Percentiles rank a stretch among this genome's conserved stretches.
Evolutionary conservation across 371 early-diverging fungal genomes (phyloP).

Genomic region (Cokeromyces recurvatus): DNA sequence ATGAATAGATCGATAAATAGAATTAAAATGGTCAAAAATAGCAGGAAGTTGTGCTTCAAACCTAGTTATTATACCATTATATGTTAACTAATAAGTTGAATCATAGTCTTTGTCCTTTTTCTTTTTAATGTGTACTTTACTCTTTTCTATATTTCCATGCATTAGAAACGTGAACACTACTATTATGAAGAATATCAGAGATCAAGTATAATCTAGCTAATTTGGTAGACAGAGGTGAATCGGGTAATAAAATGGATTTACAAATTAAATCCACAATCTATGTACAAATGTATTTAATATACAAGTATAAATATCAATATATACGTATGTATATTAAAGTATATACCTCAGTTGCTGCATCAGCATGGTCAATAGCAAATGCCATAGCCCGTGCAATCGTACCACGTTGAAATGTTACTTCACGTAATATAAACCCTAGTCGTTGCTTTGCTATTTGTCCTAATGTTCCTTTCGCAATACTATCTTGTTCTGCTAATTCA

Average conservation of each 20-base stretch:
- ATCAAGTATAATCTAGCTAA: slow-evolving; percentile 77
- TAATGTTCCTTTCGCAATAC: slow-evolving; percentile 49
- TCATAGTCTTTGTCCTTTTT: too few relatives aligned
- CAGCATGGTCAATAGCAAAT: slow-evolving; percentile 83
- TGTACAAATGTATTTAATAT: neutral
- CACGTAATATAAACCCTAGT: slow-evolving; percentile 52
- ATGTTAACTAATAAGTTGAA: neutral
- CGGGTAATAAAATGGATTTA: slow-evolving; percentile 53
- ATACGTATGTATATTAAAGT: too few relatives aligned
- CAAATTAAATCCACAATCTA: slow-evolving; percentile 67
- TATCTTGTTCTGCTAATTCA: slow-evolving; percentile 49
- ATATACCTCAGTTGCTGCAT: slow-evolving; percentile 73
- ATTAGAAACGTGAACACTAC: slow-evolving; percentile 71
- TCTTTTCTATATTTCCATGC: slow-evolving; percentile 83
- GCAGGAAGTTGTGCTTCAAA: slow-evolving; percentile 64
- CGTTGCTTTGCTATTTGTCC: slow-evolving; percentile 59
- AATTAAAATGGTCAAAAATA: slow-evolving; percentile 71
- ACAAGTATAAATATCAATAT: too few relatives aligned
- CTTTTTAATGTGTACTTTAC: too few relatives aligned
- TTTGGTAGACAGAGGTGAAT: slow-evolving; percentile 61
- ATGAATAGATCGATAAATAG: slow-evolving; percentile 60
- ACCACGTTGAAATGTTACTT: slow-evolving; percentile 58
- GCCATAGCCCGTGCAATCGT: slow-evolving; percentile 79
- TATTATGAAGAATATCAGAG: slow-evolving; percentile 85
- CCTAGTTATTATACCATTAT: slow-evolving; percentile 17